Conservation (phyloP, 257 asterid species). For the Ilex aquifolium region DNA sequence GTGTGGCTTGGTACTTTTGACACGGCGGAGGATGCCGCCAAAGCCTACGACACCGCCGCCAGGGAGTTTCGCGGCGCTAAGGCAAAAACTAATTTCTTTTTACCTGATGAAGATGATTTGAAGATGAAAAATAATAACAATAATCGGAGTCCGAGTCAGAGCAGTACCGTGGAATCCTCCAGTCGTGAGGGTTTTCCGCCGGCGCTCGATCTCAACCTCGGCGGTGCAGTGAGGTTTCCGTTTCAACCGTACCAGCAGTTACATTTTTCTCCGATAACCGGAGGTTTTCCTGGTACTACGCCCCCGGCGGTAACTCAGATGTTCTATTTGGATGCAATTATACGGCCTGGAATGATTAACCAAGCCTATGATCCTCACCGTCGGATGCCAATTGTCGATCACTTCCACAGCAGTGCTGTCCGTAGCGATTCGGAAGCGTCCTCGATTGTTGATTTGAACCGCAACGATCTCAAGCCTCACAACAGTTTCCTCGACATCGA, state of each 20-base stretch:
- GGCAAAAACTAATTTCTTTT: neutral
- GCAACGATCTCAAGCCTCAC: conserved; percentile 1
- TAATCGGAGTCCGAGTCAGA: neutral
- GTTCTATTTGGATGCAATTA: conserved; percentile 10
- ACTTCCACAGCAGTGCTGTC: conserved; percentile 4
- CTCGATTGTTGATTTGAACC: conserved; percentile 27
- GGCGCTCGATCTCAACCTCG: conserved; percentile 18
- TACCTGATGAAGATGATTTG: neutral
- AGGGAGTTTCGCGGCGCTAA: neutral
- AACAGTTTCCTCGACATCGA: conserved; percentile 16
- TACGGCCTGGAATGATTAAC: conserved; percentile 1
- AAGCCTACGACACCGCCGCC: neutral
- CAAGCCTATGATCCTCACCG: neutral
- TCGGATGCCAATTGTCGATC: neutral
- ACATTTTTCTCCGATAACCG: conserved; percentile 3
- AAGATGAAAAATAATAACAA: neutral
- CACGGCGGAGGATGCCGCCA: neutral
- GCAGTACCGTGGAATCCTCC: neutral
- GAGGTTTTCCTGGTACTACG: conserved; percentile 2
- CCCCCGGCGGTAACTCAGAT: conserved; percentile 11
- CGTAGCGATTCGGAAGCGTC: conserved; percentile 40
- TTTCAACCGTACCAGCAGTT: conserved; percentile 3
- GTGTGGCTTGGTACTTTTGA: neutral
- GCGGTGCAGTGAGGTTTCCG: conserved; percentile 10
- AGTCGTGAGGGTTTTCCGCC: neutral